phyloP scores from a whole-genome alignment of 2,329 filamentous ascomycete genomes.

The Graphilbum sp. region DNA sequence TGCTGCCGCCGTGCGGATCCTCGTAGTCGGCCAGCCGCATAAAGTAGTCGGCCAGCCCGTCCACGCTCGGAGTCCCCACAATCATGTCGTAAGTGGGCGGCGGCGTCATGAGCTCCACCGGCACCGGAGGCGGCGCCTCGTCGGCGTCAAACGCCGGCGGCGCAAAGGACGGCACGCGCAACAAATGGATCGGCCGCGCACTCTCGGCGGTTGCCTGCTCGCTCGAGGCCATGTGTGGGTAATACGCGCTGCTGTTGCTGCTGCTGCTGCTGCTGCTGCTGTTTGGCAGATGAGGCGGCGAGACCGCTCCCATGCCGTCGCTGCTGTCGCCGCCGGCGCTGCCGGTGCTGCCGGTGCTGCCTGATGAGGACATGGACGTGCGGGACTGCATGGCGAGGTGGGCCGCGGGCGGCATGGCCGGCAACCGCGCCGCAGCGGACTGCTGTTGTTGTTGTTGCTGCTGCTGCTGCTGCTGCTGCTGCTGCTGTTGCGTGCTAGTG shows the following conservation, averaged over 20 bases:
- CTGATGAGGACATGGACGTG: neutral
- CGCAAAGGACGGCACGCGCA: conserved; percentile 72
- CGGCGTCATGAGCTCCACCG: conserved; percentile 43
- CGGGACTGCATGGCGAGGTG: conserved; percentile 21
- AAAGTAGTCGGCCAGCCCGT: conserved; percentile 76
- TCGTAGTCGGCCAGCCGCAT: conserved; percentile 60
- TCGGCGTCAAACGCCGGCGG: conserved; percentile 79
- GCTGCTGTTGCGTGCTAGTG: too few relatives aligned
- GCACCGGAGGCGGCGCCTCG: conserved; percentile 49
- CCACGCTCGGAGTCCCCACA: conserved; percentile 49
- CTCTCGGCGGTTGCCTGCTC: conserved; percentile 13
- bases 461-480: too few relatives aligned
- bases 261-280: conserved; percentile 4
- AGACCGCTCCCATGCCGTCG: neutral
- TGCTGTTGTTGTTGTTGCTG: too few relatives aligned
- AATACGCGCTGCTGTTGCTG: conserved; percentile 8
- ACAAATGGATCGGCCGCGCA: conserved; percentile 64
- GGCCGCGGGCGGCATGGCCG: conserved; percentile 37
- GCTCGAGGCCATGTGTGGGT: conserved; percentile 17
- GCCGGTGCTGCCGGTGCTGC: too few relatives aligned
- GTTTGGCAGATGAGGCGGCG: conserved; percentile 5
- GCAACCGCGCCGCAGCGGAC: too few relatives aligned
- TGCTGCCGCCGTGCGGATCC: neutral
- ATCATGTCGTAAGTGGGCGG: conserved; percentile 75
- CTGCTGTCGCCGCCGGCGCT: neutral